Conservation (phyloP, 1,139 yeast genomes). For the Candida buenavistaensis region DNA sequence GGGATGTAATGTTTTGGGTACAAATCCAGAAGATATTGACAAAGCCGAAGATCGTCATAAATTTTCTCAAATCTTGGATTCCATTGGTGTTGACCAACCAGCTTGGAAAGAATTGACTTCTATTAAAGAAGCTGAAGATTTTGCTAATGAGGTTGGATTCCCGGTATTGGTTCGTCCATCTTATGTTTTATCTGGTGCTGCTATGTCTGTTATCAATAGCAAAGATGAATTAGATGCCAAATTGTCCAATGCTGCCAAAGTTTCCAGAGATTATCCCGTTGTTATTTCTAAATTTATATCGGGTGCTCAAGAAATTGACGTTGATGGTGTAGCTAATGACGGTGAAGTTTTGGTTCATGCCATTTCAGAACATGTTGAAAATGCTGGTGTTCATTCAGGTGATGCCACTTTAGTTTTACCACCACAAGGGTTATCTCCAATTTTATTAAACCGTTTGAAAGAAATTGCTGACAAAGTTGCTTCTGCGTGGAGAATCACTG, state of each 20-base stretch:
- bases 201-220: constrained; percentile 89
- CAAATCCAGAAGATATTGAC: constrained; percentile 93
- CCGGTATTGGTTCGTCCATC: constrained; percentile 98
- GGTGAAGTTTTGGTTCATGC: constrained; percentile 93
- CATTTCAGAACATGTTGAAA: constrained; percentile 95
- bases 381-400: constrained; percentile 98
- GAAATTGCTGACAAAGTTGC: constrained; percentile 93
- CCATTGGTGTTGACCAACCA: constrained; percentile 93
- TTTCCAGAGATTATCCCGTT: constrained; percentile 94
- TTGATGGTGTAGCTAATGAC: constrained; percentile 90
- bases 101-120: constrained; percentile 96
- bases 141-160: constrained; percentile 85
- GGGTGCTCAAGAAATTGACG: constrained; percentile 95
- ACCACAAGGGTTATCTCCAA: constrained; percentile 71
- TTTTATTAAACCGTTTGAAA: constrained; percentile 62
- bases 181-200: constrained; percentile 96
- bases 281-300: constrained; percentile 94
- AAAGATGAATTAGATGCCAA: constrained; percentile 78
- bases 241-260: constrained; percentile 84
- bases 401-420: constrained; percentile 96
- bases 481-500: constrained; percentile 92
- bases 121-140: constrained; percentile 76
- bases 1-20: constrained; percentile 89
- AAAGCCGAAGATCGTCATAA: constrained; percentile 98
- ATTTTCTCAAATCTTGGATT: constrained; percentile 90